phyloP scores from a whole-genome alignment of 352 stramenopile genomes.

The Phytopythium helicoides region DNA sequence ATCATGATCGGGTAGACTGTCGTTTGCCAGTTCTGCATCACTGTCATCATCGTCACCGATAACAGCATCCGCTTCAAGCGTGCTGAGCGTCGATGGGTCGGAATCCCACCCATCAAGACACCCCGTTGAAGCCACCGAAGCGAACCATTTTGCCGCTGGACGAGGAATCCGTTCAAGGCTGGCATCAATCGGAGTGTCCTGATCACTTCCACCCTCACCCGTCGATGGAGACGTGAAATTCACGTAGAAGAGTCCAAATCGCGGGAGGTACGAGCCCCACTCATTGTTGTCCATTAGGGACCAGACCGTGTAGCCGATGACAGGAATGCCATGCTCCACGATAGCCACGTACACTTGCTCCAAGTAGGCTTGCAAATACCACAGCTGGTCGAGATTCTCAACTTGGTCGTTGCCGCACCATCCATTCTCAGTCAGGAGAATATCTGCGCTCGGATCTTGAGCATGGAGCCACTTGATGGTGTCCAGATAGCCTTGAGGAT shows the following conservation, averaged over 20 bases:
- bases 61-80: conserved; percentile 2
- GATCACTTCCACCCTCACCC: conserved; percentile 22
- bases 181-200: conserved; percentile 13
- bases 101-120: conserved; percentile 39
- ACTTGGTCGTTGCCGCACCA: conserved; percentile 26
- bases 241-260: conserved; percentile 57
- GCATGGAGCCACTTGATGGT: conserved; percentile 39
- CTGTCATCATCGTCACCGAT: conserved; percentile 2
- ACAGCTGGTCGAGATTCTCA: conserved; percentile 26
- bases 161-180: conserved; percentile 37
- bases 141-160: conserved; percentile 57
- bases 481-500: conserved; percentile 30
- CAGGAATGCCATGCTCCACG: conserved; percentile 50
- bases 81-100: not conserved
- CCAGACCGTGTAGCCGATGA: conserved; percentile 93
- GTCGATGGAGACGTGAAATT: conserved; percentile 33
- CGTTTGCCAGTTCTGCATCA: conserved; percentile 7
- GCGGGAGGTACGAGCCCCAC: conserved; percentile 78
- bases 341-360: conserved; percentile 60
- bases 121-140: conserved; percentile 45
- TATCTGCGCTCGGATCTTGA: conserved; percentile 19
- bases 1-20: conserved; percentile 5
- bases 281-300: conserved; percentile 95
- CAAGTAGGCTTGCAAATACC: conserved; percentile 54
- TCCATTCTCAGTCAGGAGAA: conserved; percentile 25